Conservation (phyloP, 805 yeast species). For the Candida sonorensis region DNA sequence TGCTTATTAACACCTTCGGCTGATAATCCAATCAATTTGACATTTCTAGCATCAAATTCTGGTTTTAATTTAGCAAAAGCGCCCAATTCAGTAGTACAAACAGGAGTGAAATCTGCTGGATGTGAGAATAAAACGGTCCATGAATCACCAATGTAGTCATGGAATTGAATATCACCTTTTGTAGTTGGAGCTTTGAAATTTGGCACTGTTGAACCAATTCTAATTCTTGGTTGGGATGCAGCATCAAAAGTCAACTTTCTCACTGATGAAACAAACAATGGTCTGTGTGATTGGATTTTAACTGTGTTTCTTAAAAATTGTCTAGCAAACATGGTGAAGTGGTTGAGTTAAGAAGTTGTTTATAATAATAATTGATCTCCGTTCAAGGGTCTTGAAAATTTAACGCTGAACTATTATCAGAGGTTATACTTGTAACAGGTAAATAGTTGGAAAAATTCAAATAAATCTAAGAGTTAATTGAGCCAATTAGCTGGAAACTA, state of each 20-base stretch:
- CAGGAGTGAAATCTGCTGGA: conserved; percentile 96
- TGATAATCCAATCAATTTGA: conserved; percentile 84
- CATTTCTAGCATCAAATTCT: conserved; percentile 78
- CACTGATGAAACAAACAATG: conserved; percentile 7
- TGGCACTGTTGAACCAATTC: conserved; percentile 85
- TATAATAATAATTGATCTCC: no score
- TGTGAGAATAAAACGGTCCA: conserved; percentile 91
- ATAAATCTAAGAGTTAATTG: no score
- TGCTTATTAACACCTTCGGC: conserved; percentile 80
- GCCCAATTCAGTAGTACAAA: conserved; percentile 93
- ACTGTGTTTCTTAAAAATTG: conserved; percentile 13
- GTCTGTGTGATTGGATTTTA: conserved; percentile 3
- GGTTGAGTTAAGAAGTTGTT: neutral
- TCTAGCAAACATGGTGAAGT: conserved; percentile 15
- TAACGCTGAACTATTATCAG: no score
- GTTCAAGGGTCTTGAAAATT: no score
- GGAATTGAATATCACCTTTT: conserved; percentile 78
- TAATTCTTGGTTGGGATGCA: conserved; percentile 52
- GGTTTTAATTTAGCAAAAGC: conserved; percentile 87
- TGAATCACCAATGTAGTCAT: conserved; percentile 74
- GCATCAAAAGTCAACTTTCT: conserved; percentile 41
- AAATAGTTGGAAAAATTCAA: no score
- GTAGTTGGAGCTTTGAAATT: conserved; percentile 81
- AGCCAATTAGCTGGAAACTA: no score
- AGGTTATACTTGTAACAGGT: no score